Conservation (phyloP, 108 stramenopile genomes). For the Pseudonitzschia multistriata region DNA sequence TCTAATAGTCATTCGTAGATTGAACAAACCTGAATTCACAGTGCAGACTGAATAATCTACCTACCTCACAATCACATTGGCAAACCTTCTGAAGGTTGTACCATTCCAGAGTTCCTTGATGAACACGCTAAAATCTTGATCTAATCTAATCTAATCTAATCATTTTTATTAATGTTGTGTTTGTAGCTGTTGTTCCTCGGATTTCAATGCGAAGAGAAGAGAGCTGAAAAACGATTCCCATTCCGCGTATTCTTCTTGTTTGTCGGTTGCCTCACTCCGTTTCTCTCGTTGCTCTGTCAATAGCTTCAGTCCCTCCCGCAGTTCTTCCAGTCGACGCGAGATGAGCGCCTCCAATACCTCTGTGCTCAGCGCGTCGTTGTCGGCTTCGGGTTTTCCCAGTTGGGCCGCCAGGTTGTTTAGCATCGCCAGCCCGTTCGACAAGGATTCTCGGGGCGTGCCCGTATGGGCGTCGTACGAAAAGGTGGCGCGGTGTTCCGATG, state of each 20-base stretch:
- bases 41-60: no score
- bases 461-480: slow-evolving; percentile 24
- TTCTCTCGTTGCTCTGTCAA: background rate
- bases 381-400: slow-evolving; percentile 16
- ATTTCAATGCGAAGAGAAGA: background rate
- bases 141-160: no score
- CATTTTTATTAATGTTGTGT: background rate
- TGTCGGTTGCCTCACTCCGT: background rate
- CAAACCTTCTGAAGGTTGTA: no score
- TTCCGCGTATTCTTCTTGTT: background rate
- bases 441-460: slow-evolving; percentile 22
- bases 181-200: slow-evolving; percentile 13
- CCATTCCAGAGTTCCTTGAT: no score
- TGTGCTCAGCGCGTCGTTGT: background rate
- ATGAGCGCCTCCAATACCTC: slow-evolving; percentile 16
- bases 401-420: slow-evolving; percentile 21
- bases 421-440: slow-evolving; percentile 22
- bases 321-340: slow-evolving; percentile 9
- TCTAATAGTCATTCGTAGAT: no score
- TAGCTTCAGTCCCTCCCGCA: background rate
- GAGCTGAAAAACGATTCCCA: slow-evolving; percentile 3
- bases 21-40: no score
- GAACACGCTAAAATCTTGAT: no score
- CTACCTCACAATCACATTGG: no score
- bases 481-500: slow-evolving; percentile 24